Evolutionary conservation across 2,329 filamentous ascomycete species (phyloP).

Genomic region (Epichloe hybrida): DNA sequence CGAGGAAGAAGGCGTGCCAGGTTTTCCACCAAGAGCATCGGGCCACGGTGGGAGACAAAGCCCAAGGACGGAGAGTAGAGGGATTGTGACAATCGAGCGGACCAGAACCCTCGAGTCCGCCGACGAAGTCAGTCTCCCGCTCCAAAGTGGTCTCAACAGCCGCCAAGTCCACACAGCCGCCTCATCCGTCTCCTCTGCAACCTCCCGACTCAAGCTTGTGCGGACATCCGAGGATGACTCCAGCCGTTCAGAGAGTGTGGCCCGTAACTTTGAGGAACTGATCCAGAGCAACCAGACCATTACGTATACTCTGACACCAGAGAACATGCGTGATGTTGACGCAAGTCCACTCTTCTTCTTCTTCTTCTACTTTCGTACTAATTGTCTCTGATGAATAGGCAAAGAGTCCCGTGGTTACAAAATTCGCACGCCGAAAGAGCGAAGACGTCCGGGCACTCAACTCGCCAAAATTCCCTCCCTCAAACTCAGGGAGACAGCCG

Average conservation of each 20-base stretch:
- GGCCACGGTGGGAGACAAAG: constrained; percentile 12
- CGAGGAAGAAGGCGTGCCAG: constrained; percentile 16
- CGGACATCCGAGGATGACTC: constrained; percentile 46
- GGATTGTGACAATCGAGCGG: constrained; percentile 27
- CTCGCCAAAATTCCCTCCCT: constrained; percentile 36
- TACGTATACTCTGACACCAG: constrained; percentile 68
- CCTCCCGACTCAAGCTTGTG: constrained; percentile 37
- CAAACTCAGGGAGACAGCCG: constrained; percentile 16
- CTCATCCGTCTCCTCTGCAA: constrained; percentile 36
- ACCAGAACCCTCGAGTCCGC: constrained; percentile 21
- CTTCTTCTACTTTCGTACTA: not conserved
- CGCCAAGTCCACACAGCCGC: constrained; percentile 33
- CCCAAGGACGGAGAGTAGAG: constrained; percentile 20
- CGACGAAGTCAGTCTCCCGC: constrained; percentile 17
- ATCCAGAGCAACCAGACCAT: constrained; percentile 74
- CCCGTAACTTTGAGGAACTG: constrained; percentile 61
- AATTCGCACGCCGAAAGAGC: constrained; percentile 28
- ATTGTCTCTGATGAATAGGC: constrained; percentile 17
- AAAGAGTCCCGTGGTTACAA: constrained; percentile 26
- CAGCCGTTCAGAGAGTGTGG: constrained; percentile 41
- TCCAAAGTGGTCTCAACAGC: constrained; percentile 13
- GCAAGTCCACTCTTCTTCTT: constrained; percentile 29
- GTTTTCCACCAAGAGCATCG: constrained; percentile 20
- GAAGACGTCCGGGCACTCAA: constrained; percentile 30
- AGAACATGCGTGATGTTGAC: constrained; percentile 64